Conservation (phyloP, 441 rosid species). For the Codiaeum variegatum region DNA sequence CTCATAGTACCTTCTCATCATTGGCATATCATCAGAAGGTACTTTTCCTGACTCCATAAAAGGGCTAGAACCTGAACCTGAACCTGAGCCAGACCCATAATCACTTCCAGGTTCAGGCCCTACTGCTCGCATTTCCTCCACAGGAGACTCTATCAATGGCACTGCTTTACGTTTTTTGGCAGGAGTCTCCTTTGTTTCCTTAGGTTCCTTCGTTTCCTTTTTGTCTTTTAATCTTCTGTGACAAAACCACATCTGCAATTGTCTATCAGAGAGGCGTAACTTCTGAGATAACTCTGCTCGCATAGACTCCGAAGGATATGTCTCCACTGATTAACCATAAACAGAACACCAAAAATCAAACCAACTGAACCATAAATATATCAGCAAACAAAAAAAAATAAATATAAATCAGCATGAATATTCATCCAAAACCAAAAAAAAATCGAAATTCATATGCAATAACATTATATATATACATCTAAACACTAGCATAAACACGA, state of each 20-base stretch:
- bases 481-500: background rate
- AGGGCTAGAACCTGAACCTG: conserved; percentile 63
- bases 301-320: conserved; percentile 83
- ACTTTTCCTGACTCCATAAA: conserved; percentile 50
- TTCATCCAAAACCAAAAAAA: background rate
- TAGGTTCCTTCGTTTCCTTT: conserved; percentile 38
- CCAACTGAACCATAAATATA: conserved; percentile 15
- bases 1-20: conserved; percentile 50
- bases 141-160: conserved; percentile 41
- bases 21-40: conserved; percentile 41
- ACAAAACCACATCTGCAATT: conserved; percentile 99
- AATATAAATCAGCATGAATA: background rate
- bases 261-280: conserved; percentile 89
- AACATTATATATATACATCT: background rate
- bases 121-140: conserved; percentile 33
- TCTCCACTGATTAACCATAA: conserved; percentile 53
- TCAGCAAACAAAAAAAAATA: conserved; percentile 4
- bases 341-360: conserved; percentile 8
- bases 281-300: conserved; percentile 74
- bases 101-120: conserved; percentile 49
- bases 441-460: background rate
- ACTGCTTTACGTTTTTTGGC: conserved; percentile 44
- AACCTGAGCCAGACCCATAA: conserved; percentile 50
- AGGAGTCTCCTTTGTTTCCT: conserved; percentile 46
- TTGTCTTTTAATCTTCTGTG: conserved; percentile 94